Evolutionary conservation across 352 stramenopile species (phyloP), one percentile per base, ranked within the genome.

Genomic region (Phytophthora sp.): DNA sequence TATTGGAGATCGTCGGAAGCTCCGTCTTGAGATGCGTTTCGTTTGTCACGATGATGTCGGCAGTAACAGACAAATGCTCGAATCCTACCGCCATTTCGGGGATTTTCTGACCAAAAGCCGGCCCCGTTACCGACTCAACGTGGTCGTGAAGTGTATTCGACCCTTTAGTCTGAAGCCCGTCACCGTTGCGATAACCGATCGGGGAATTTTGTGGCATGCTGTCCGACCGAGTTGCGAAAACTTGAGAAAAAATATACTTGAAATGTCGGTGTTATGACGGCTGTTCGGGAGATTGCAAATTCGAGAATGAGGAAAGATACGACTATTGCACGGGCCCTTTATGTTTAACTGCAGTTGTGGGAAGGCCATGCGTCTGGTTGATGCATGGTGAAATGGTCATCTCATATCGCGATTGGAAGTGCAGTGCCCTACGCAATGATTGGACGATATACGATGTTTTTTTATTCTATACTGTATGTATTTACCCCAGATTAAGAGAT

Each of bases 81-180:
- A 76, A 77, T 2, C 71, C 68, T 7, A 82, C 60, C 29, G 79
- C 74, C 50, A 79, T 59, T 24, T 46, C 39, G 23, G 64, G 57
- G 26, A 20, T 5, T 2, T 7, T 16, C 2, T 31, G 15, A 16
- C 38, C n/a, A 45, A 45, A 9, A 45, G 8, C 6, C n/a, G 8
- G 16, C 3, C 38, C 24, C 26, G 27, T 39, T 33, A n/a, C 18
- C n/a, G 44, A 2, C 13, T 6, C 18, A 35, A 5, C 4, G 18
- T 21, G n/a, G 2, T 26, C 38, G 21, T 26, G 38, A 46, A 21
- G 21, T n/a, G n/a, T n/a, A 9, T 24, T 21, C 36, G 4, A 13
- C 5, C 16, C 36, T 13, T 44, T 44, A 7, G 36, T 44, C 1
- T 24, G 36, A n/a, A n/a, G n/a, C n/a, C n/a, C n/a, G 29, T 12